Evolutionary conservation across 2,329 filamentous ascomycete genomes (phyloP).

Genomic region (Leptographium flavum): DNA sequence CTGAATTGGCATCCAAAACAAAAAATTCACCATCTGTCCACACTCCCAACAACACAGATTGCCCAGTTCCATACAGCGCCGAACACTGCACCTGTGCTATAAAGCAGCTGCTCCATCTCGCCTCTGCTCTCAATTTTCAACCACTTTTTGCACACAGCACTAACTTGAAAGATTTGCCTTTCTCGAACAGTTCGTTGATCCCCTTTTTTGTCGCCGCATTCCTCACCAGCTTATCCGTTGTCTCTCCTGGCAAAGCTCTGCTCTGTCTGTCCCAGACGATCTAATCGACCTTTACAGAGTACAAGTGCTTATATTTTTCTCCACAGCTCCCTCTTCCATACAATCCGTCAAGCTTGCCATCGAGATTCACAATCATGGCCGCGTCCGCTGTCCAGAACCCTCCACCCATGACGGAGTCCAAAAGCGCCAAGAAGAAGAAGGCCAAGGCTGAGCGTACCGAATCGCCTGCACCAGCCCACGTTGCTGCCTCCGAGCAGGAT

Average conservation of each 20-base stretch:
- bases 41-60: neutral
- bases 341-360: neutral
- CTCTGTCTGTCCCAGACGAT: neutral
- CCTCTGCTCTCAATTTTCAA: no score
- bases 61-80: neutral
- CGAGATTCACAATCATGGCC: conserved; percentile 36
- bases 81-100: no score
- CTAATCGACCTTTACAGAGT: no score
- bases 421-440: conserved; percentile 58
- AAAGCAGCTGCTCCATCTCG: no score
- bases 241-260: neutral
- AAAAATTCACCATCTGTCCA: neutral
- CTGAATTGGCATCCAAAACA: neutral
- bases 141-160: no score
- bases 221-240: neutral
- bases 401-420: conserved; percentile 44
- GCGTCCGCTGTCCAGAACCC: conserved; percentile 49
- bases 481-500: conserved; percentile 33
- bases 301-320: no score
- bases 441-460: conserved; percentile 41
- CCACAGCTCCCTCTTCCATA: neutral
- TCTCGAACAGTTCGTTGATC: no score
- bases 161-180: no score
- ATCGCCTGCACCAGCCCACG: conserved; percentile 34
- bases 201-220: neutral